phyloP scores from a whole-genome alignment of 129 eudicot genomes.

The Saposhnikovia divaricata region DNA sequence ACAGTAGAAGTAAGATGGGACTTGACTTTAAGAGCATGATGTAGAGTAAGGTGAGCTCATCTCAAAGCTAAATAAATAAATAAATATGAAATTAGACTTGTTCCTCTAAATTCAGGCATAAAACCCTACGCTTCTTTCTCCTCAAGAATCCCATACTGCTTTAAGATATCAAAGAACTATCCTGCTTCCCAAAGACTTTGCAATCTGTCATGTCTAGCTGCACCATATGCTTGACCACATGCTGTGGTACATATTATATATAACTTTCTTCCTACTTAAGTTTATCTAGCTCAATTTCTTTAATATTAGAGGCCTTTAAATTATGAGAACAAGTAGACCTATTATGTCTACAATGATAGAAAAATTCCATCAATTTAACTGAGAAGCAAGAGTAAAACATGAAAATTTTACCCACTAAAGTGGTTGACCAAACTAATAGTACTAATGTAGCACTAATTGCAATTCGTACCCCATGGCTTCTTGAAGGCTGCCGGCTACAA shows the following conservation, averaged over 20 bases:
- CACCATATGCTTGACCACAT: neutral
- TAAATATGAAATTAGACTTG: neutral
- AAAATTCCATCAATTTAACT: neutral
- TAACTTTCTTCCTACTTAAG: neutral
- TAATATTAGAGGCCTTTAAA: neutral
- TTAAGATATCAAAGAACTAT: neutral
- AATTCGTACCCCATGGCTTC: neutral
- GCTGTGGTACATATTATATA: neutral
- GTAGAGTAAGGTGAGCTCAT: neutral
- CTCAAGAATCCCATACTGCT: neutral
- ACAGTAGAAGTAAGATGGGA: neutral
- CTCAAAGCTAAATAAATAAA: neutral
- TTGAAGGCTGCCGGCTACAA: neutral
- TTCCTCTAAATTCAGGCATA: neutral
- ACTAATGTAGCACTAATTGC: neutral
- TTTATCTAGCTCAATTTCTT: neutral
- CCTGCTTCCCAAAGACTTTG: neutral
- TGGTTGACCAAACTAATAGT: neutral
- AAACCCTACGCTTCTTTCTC: neutral
- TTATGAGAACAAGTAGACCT: neutral
- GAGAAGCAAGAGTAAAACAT: neutral
- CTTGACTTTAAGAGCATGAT: neutral
- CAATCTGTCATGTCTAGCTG: neutral
- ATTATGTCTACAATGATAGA: neutral
- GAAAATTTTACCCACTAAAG: neutral